Evolutionary conservation across 192 early-diverging fungal genomes (phyloP), one percentile per base, ranked within the genome.

Genomic region (Glomus cerebriforme): DNA sequence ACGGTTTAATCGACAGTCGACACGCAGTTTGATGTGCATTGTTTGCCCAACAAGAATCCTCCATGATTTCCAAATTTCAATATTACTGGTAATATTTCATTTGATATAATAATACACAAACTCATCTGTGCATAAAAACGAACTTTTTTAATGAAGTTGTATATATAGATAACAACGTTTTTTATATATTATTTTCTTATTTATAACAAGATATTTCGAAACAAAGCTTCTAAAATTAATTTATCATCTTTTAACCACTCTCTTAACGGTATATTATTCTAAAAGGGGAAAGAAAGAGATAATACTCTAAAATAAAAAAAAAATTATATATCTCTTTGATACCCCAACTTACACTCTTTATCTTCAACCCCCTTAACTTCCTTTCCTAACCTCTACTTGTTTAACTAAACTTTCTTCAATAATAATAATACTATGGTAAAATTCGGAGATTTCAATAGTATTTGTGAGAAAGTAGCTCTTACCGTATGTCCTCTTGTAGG

Each of bases 401-500:
- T n/a, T n/a, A n/a, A 35, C 13, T 19, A 70, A 35, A 8, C 19
- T 37, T 67, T 62, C 13, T 13, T 31, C 63, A 13, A 73, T 58
- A 73, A 15, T 32, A 60, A 59, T 26, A 31, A 6, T 6, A 75
- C 34, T 27, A 78, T 78, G 76, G 26, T 24, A 12, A 72, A 81
- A 65, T 97, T 97, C 80, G 95, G 94, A 49, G 92, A 86, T 82
- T 99, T 98, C 84, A 92, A 96, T 89, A 90, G 92, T 79, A 93
- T 98, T 75, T 99, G 98, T 84, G 85, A 83, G 47, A 90, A 88
- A 65, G 91, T 96, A 66, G 91, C 95, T 59, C 87, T 98, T 74
- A 90, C 96, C 24, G 82, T 97, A 66, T 99, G 98, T 83, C 95
- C 98, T 43, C 88, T 98, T 72, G 93, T 98, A 75, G 96, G 96